Conservation (phyloP, 179 eudicot species). For the Silene noctiflora region DNA sequence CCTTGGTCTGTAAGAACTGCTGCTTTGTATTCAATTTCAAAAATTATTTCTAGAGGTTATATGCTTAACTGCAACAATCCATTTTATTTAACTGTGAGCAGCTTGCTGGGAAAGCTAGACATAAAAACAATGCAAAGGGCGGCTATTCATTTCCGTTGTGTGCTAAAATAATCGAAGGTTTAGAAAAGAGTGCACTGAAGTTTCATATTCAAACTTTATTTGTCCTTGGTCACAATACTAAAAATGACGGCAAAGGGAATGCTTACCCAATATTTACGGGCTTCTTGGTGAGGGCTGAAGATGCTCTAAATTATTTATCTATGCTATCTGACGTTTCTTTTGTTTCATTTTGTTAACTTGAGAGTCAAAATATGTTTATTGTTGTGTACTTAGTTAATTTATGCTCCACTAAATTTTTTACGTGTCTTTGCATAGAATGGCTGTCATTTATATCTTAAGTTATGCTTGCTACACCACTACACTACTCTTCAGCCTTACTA, state of each 20-base stretch:
- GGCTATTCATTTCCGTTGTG: constrained; percentile 82
- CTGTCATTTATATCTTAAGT: neutral
- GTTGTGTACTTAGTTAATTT: neutral
- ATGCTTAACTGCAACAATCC: constrained; percentile 21
- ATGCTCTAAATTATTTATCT: constrained; percentile 10
- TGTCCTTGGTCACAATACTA: constrained; percentile 80
- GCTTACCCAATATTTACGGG: constrained; percentile 74
- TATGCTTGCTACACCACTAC: neutral
- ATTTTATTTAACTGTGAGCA: constrained; percentile 32
- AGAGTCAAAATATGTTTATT: neutral
- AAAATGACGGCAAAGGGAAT: constrained; percentile 59
- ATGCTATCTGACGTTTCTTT: neutral
- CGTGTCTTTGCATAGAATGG: neutral
- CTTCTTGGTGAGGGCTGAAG: constrained; percentile 55
- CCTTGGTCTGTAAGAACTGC: constrained; percentile 48
- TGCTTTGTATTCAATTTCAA: constrained; percentile 25
- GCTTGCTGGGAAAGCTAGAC: constrained; percentile 30
- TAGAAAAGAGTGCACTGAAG: constrained; percentile 48
- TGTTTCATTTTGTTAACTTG: neutral
- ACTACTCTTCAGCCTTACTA: neutral
- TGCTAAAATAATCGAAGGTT: constrained; percentile 57
- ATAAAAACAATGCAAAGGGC: constrained; percentile 27
- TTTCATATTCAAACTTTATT: constrained; percentile 74
- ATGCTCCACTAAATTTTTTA: neutral
- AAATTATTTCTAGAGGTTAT: constrained; percentile 6